Conservation (phyloP, 805 yeast species). For the Metschnikowia reukaufii region DNA sequence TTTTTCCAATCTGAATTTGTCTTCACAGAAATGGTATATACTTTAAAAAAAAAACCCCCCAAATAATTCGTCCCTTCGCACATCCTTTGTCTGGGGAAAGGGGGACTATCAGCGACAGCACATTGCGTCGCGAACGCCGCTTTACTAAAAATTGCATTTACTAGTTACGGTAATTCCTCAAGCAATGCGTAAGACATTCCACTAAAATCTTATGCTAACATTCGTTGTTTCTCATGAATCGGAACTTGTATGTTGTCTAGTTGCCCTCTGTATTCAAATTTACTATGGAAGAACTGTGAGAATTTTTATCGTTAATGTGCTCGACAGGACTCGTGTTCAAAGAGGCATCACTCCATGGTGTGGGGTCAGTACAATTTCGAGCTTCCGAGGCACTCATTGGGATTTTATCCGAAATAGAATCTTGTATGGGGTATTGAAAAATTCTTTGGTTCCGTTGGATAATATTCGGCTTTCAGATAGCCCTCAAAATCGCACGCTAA, state of each 20-base stretch:
- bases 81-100: no score
- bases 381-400: conserved; percentile 13
- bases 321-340: conserved; percentile 8
- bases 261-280: conserved; percentile 19
- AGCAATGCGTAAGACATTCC: no score
- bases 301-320: conserved; percentile 18
- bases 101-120: not conserved
- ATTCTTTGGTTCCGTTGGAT: conserved; percentile 9
- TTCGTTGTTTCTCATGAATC: conserved; percentile 22
- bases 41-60: no score
- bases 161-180: no score
- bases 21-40: no score
- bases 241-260: conserved; percentile 19
- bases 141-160: no score
- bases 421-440: conserved; percentile 10
- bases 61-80: no score
- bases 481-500: not conserved
- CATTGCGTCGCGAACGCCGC: not conserved
- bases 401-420: conserved; percentile 9
- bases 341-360: conserved; percentile 28
- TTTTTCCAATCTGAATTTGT: not conserved
- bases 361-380: conserved; percentile 25
- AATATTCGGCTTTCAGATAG: conserved; percentile 7
- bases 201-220: conserved; percentile 12
- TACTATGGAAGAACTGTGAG: conserved; percentile 13